A percentile compares a stretch with the other conserved stretches of the same genome.
phyloP scores from a whole-genome alignment of 768 basidiomycete species.

The Pisolithus albus region DNA sequence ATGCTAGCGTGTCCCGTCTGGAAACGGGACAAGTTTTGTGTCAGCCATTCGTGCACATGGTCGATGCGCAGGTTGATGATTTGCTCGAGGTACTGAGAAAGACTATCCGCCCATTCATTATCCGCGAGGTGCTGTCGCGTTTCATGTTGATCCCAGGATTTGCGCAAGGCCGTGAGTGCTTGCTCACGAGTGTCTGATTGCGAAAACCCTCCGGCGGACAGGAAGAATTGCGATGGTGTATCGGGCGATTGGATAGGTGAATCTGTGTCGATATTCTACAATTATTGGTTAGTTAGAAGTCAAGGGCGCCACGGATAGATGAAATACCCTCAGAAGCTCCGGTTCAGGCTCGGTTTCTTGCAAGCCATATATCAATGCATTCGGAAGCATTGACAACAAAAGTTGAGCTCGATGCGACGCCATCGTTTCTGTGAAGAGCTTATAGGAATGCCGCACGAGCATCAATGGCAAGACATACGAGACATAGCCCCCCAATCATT shows the following conservation, averaged over 20 bases:
- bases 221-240: constrained; percentile 31
- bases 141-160: constrained; percentile 10
- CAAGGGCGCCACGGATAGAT: too few species aligned
- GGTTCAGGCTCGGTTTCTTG: constrained; percentile 38
- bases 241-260: constrained; percentile 32
- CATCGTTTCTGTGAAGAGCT: constrained; percentile 36
- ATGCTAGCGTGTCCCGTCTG: constrained; percentile 37
- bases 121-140: constrained; percentile 17
- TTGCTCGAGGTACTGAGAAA: constrained; percentile 33
- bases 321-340: constrained; percentile 45
- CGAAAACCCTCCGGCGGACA: constrained; percentile 11
- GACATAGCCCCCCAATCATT: constrained; percentile 63
- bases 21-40: constrained; percentile 43
- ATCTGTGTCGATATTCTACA: constrained; percentile 50
- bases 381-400: constrained; percentile 35
- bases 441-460: background rate
- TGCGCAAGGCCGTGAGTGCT: constrained; percentile 10
- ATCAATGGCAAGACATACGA: constrained; percentile 33
- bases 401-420: constrained; percentile 42
- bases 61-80: constrained; percentile 38
- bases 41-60: constrained; percentile 48
- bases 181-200: constrained; percentile 14
- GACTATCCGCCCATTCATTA: constrained; percentile 33
- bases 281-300: too few species aligned
- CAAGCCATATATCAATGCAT: constrained; percentile 43